Conservation (phyloP, 768 basidiomycete species). For the Leccinum rimulosum region DNA sequence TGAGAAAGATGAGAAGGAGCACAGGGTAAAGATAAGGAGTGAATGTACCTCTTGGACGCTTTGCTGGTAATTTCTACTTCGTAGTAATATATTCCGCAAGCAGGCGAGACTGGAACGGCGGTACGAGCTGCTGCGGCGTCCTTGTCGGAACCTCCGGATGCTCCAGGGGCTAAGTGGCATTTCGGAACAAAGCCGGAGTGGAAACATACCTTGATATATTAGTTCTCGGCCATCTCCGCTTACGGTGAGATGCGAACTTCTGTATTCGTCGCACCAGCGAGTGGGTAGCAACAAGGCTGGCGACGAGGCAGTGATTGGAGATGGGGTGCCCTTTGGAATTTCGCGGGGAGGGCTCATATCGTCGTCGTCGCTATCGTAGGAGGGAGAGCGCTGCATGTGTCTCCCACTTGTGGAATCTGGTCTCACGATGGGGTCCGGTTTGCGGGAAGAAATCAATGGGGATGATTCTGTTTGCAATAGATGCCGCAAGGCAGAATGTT, state of each 20-base stretch:
- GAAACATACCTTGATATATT: constrained; percentile 57
- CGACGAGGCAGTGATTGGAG: constrained; percentile 25
- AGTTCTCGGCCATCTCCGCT: constrained; percentile 73
- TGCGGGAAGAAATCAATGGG: constrained; percentile 38
- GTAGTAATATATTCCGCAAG: constrained; percentile 92
- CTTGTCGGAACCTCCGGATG: constrained; percentile 59
- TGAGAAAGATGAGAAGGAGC: constrained; percentile 17
- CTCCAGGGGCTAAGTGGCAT: constrained; percentile 30
- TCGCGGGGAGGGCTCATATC: constrained; percentile 51
- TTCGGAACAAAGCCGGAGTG: not conserved
- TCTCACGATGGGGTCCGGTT: constrained; percentile 31
- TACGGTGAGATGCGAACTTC: constrained; percentile 56
- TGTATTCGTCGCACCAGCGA: constrained; percentile 73
- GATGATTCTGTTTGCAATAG: constrained; percentile 55
- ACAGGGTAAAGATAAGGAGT: not conserved
- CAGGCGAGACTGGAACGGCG: constrained; percentile 71
- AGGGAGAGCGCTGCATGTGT: constrained; percentile 36
- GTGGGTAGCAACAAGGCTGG: constrained; percentile 63
- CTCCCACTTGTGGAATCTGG: constrained; percentile 20
- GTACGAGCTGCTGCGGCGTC: constrained; percentile 87
- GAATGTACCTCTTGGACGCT: constrained; percentile 70
- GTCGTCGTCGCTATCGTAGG: constrained; percentile 68
- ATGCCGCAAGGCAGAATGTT: constrained; percentile 71
- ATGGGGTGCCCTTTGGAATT: constrained; percentile 25
- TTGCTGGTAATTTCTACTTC: constrained; percentile 85